phyloP scores from a whole-genome alignment of 108 stramenopile species.

The Skeletonema grethae region DNA sequence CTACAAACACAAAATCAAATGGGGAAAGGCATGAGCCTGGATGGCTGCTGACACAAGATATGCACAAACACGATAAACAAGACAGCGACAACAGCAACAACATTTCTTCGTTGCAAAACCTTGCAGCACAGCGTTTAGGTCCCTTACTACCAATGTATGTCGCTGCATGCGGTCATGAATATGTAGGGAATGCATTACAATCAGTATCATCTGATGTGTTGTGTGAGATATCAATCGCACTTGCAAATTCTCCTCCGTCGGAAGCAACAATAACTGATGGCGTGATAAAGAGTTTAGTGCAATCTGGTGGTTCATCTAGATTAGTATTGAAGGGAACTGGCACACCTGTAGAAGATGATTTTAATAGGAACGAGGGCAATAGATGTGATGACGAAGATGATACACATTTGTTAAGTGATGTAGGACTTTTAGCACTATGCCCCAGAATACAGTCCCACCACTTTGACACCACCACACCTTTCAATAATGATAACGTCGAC shows the following conservation, averaged over 20 bases:
- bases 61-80: not conserved
- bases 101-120: conserved; percentile 23
- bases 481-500: not conserved
- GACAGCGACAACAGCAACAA: not conserved
- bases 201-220: conserved; percentile 26
- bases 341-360: not conserved
- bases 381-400: conserved; percentile 10
- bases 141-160: conserved; percentile 31
- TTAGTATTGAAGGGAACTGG: conserved; percentile 32
- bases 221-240: conserved; percentile 26
- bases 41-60: conserved; percentile 20
- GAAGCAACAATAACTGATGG: conserved; percentile 26
- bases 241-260: conserved; percentile 11
- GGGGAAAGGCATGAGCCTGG: conserved; percentile 24
- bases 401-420: conserved; percentile 24
- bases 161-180: conserved; percentile 17
- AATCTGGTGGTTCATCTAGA: conserved; percentile 33
- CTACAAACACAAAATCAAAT: not conserved
- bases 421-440: conserved; percentile 33
- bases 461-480: not conserved
- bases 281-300: conserved; percentile 19
- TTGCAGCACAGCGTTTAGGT: conserved; percentile 29
- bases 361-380: not conserved
- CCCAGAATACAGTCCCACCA: conserved; percentile 24
- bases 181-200: conserved; percentile 28